Base-by-base conservation (phyloP, 345 rosid species). In the Populus euphratica region DNA sequence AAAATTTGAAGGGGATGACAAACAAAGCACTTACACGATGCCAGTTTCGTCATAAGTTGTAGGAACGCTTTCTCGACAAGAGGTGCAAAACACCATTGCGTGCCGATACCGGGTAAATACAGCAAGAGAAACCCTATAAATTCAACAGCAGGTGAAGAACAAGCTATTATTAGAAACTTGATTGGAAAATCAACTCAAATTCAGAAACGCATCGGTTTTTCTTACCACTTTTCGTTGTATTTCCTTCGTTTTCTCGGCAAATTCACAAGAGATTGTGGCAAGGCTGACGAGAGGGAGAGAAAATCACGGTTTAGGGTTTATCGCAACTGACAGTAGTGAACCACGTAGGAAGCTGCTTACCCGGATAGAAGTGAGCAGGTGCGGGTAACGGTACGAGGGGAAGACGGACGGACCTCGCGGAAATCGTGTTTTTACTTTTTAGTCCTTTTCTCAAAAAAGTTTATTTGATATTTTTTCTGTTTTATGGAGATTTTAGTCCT, bases 21-120 rank as follows among this genome's bases (percentile, higher is more conserved):
- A 9, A 20, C 0, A 39, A 17, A 47, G 13, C 6, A 49, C 79
- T 64, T 44, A 74, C 81, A 69, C 18, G 36, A 74, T 62, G 17
- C 81, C 78, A 11, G 25, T 77, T n/a, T 38, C 74, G 36, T 69
- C 81, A 17, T 77, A 69, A 23, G 8, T 31, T 74, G 64, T 63
- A 0, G 1, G 52, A 35, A 74, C 82, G 10, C 69, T 59, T 70
- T 43, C 38, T 9, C 44, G 71, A 38, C 82, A 74, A 5, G 75
- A 69, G 54, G 29, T 50, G 65, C 76, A 75, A 9, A 35, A 75
- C 75, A 70, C 78, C 78, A 74, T 74, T 59, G 63, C 12, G 63
- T 56, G 0, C 29, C 63, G 10, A 3, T 56, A 56, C 63, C 2
- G 14, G n/a, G 23, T 56, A n/a, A n/a, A 47, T 47, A 59, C 11